Percentiles rank a stretch among this genome's conserved stretches.
Conservation (phyloP, 1,284 basidiomycete species). For the Inonotus obliquus region DNA sequence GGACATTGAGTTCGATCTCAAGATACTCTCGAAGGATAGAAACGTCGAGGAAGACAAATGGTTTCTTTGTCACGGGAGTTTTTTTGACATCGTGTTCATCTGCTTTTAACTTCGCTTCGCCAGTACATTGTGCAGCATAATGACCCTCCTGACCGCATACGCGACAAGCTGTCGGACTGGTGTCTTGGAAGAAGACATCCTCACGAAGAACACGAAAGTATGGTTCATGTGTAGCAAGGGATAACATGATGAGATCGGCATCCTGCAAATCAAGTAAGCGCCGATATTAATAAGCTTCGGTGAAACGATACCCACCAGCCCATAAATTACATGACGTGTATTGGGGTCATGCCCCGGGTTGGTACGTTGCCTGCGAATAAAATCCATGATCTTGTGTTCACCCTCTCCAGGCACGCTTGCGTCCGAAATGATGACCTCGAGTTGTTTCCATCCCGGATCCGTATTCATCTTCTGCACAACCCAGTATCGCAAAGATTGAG, state of each 20-base stretch:
- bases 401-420: slow-evolving; percentile 97
- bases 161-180: slow-evolving; percentile 74
- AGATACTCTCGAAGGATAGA: slow-evolving; percentile 95
- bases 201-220: slow-evolving; percentile 96
- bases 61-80: slow-evolving; percentile 80
- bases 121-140: slow-evolving; percentile 90
- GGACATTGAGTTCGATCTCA: slow-evolving; percentile 88
- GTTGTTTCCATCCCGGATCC: slow-evolving; percentile 95
- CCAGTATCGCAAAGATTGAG: slow-evolving; percentile 91
- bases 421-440: slow-evolving; percentile 96
- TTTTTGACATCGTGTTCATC: slow-evolving; percentile 44
- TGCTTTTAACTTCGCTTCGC: slow-evolving; percentile 49
- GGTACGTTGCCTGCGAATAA: slow-evolving; percentile 85
- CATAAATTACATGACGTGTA: slow-evolving; percentile 96
- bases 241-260: slow-evolving; percentile 99
- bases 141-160: slow-evolving; percentile 94
- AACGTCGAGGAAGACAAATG: slow-evolving; percentile 99
- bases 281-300: slow-evolving; percentile 10
- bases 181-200: slow-evolving; percentile 91
- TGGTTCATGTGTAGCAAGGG: slow-evolving; percentile 97
- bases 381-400: slow-evolving; percentile 99
- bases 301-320: slow-evolving; percentile 58
- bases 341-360: slow-evolving; percentile 92
- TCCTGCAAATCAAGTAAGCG: slow-evolving; percentile 50
- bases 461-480: slow-evolving; percentile 92